A percentile compares a stretch with the other conserved stretches of the same genome.
phyloP scores from a whole-genome alignment of 495 filamentous ascomycete species.

The Polyplosphaeria fusca region DNA sequence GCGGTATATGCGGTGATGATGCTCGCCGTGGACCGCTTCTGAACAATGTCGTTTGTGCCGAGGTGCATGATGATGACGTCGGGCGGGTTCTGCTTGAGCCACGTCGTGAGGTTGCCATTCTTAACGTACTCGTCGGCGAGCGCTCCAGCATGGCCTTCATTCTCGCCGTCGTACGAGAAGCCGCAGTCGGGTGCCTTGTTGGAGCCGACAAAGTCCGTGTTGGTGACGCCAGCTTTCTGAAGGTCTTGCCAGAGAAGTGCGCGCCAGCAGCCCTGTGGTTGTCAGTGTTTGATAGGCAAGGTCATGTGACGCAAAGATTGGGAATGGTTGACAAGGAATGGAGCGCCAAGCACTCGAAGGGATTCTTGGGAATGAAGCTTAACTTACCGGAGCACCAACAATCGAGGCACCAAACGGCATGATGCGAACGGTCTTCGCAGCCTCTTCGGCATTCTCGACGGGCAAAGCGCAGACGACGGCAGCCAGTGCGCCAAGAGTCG shows the following conservation, averaged over 20 bases:
- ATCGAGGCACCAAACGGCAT: slow-evolving; percentile 32
- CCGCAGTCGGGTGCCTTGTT: slow-evolving; percentile 17
- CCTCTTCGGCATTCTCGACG: slow-evolving; percentile 2
- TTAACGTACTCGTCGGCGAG: slow-evolving; percentile 11
- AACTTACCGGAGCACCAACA: slow-evolving; percentile 19
- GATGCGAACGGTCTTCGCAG: slow-evolving; percentile 13
- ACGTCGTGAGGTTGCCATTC: slow-evolving; percentile 12
- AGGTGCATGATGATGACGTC: slow-evolving; percentile 28
- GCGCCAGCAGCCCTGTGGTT: slow-evolving; percentile 27
- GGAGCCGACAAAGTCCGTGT: slow-evolving; percentile 30
- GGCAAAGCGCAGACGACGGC: background rate
- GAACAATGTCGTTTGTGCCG: slow-evolving; percentile 27
- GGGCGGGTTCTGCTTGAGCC: slow-evolving; percentile 7
- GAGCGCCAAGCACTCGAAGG: no score
- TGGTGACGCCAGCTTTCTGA: slow-evolving; percentile 8
- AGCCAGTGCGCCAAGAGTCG: background rate
- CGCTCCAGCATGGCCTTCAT: slow-evolving; percentile 27
- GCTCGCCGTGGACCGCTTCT: background rate
- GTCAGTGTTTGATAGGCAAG: slow-evolving; percentile 3
- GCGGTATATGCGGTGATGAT: slow-evolving; percentile 17
- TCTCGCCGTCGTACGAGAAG: slow-evolving; percentile 19
- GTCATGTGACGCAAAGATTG: background rate
- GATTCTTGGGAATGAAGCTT: background rate
- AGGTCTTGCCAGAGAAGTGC: slow-evolving; percentile 24
- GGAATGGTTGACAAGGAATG: background rate